Base-by-base conservation (phyloP, 768 basidiomycete genomes). In the Hydnum rufescens region DNA sequence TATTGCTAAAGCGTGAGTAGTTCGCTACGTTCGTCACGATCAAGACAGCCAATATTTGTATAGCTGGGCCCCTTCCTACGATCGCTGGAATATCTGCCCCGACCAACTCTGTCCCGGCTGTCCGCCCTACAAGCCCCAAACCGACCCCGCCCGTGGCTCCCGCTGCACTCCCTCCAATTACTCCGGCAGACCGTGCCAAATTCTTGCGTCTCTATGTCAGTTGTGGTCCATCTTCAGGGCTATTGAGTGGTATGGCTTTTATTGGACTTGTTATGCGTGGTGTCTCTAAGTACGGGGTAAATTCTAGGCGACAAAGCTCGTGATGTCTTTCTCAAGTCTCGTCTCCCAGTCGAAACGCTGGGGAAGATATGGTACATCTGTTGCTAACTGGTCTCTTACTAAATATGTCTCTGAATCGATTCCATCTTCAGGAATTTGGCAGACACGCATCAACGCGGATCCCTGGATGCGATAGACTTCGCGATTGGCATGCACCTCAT, bases 401-500 rank as follows among this genome's bases (percentile, higher is more conserved):
- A 5, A 29, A 8, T 30, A 22, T 26, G n/a, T n/a, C 44, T 51
- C 31, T 19, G 26, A 42, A 42, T 4, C 28, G 49, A 34, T 39
- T 36, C 13, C 19, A 8, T 23, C 18, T 47, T 2, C 59, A 95
- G 90, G 92, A 81, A 74, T 57, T 74, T 99, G 34, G 83, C 92
- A n/a, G 95, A 99, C 64, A 92, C 90, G 3, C 84, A 92, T 65
- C 76, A 83, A 58, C 75, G 95, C 55, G 93, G 95, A 50, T 69
- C 73, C 8, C 78, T 99, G 55, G 95, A 99, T 64, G 68, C 77
- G 16, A 72, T 81, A 43, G 95, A 99, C 66, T 99, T 99, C 62
- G 80, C 83, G 55, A 77, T 99, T 60, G 95, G 82, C 36, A 92
- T 95, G 90, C 88, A 87, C 65, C 76, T 96, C 62, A 90, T 97